Evolutionary conservation across 78 protist genomes (phyloP), one percentile per base, ranked within the genome.

Genomic region (Bigelowiella natans): DNA sequence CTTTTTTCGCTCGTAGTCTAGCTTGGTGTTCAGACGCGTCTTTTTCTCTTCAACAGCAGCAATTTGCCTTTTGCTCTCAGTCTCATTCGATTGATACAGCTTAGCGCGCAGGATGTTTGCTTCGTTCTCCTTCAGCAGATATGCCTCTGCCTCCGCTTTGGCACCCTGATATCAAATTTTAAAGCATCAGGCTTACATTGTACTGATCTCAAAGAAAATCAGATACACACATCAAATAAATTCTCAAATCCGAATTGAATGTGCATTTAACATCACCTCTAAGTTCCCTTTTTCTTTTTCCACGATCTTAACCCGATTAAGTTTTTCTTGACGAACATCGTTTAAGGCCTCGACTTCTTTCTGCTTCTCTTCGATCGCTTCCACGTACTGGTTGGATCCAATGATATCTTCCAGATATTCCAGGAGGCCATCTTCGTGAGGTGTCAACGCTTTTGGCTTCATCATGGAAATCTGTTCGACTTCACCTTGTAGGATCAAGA

Each of bases 341-440:
- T 93, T 94, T 11, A 93, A 82, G 29, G 1, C 64, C 36, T 98
- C 99, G 2, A 95, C 39, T 18, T 28, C n/a, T 88, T 63, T 38
- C 2, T 40, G 0, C 30, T 88, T 64, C 26, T 39, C 94, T 28
- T 93, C 94, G 91, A 98, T 98, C 31, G 40, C 92, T 38, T 90
- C 93, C 7, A 94, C 86, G 88, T 83, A 95, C 29, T 18, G 63
- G 40, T 88, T 86, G 1, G 98, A 89, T 2, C 99, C 99, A 85
- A 99, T 97, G 84, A 99, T 96, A 86, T 98, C 99, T 87, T 99
- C 99, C 28, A 99, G 91, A 94, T 98, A 99, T 90, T 98, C 99
- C 39, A 99, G 95, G 51, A 99, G 93, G 31, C 99, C 99, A 28
- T 92, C 97, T n/a, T 97, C 98, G 88, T 93, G 34, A 37, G 90